Conservation (phyloP, 306 rosid genomes). For the Cucurbita pepo region DNA sequence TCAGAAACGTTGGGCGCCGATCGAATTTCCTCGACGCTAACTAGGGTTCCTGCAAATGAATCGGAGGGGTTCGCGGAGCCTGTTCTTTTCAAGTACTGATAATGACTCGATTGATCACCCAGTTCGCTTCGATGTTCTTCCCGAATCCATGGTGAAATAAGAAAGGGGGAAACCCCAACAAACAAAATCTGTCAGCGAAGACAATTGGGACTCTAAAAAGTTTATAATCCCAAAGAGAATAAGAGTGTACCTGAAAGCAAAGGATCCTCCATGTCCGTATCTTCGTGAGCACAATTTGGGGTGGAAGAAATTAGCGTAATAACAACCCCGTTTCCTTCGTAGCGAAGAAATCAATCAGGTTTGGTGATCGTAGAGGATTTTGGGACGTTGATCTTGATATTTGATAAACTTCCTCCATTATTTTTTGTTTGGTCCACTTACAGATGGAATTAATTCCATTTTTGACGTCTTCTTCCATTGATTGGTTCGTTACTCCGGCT, state of each 20-base stretch:
- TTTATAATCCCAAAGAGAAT: background rate
- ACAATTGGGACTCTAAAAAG: background rate
- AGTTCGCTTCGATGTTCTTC: constrained; percentile 36
- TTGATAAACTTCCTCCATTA: background rate
- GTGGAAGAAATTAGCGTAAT: background rate
- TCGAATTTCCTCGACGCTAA: constrained; percentile 83
- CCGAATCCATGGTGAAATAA: background rate
- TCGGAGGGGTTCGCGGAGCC: constrained; percentile 52
- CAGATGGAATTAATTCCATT: background rate
- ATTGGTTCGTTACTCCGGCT: background rate
- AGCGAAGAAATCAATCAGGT: constrained; percentile 9
- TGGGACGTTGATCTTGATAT: background rate
- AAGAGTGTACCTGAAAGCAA: constrained; percentile 41
- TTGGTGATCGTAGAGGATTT: background rate
- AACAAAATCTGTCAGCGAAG: constrained; percentile 3
- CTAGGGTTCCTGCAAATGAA: constrained; percentile 52
- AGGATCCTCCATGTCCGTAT: constrained; percentile 48
- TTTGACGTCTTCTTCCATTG: background rate
- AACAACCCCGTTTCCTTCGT: constrained; percentile 10
- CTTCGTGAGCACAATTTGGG: background rate
- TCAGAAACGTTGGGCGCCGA: constrained; percentile 59
- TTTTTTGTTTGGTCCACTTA: background rate
- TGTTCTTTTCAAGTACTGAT: constrained; percentile 48
- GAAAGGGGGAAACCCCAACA: constrained; percentile 4
- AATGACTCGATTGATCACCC: constrained; percentile 51